A percentile compares a stretch with the other conserved stretches of the same genome.
phyloP scores from a whole-genome alignment of 2,329 filamentous ascomycete species.

The Colletotrichum nymphaeae region DNA sequence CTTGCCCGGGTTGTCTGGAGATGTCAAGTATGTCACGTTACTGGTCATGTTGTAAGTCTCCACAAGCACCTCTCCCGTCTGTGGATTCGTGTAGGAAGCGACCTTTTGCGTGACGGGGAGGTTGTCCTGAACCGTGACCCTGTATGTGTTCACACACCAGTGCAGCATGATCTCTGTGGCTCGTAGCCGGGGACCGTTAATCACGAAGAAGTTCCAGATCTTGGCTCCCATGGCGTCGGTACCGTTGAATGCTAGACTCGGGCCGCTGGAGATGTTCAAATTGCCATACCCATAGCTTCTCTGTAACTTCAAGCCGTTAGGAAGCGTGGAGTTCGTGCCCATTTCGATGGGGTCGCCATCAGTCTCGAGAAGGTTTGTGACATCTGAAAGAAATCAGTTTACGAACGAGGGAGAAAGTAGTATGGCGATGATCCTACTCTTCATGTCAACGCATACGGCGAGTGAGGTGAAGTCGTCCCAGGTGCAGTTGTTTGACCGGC shows the following conservation, averaged over 20 bases:
- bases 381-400: not conserved
- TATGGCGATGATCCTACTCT: not conserved
- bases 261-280: constrained; percentile 12
- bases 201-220: constrained; percentile 19
- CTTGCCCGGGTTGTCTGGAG: constrained; percentile 6
- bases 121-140: constrained; percentile 11
- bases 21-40: constrained; percentile 20
- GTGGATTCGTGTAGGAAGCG: constrained; percentile 2
- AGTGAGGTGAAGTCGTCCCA: constrained; percentile 18
- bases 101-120: constrained; percentile 8
- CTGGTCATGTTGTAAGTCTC: constrained; percentile 4
- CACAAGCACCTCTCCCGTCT: not conserved
- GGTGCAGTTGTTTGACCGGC: constrained; percentile 16
- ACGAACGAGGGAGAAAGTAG: too few species aligned
- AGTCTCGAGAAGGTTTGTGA: not conserved
- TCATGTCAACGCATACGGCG: constrained; percentile 18
- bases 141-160: constrained; percentile 25
- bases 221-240: not conserved
- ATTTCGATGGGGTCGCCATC: not conserved
- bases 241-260: constrained; percentile 1
- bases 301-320: not conserved
- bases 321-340: not conserved
- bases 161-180: constrained; percentile 11
- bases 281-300: not conserved
- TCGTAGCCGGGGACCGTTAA: not conserved